Percentiles rank a stretch among this genome's conserved stretches.
Conservation (phyloP, 352 stramenopile genomes). For the Globisporangium megalacanthum region DNA sequence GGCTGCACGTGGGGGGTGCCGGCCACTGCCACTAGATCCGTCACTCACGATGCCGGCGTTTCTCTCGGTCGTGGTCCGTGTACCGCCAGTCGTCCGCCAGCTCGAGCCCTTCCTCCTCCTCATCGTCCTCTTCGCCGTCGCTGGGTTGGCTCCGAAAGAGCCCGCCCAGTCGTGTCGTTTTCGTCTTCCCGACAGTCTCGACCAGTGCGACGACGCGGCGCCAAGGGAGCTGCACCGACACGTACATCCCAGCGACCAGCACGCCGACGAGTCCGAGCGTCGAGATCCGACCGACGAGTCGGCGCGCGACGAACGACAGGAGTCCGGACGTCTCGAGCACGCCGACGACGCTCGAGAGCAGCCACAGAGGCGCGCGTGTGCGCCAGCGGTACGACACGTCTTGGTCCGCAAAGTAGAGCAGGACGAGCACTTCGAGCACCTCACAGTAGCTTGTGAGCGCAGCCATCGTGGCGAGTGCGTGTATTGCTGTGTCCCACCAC, state of each 20-base stretch:
- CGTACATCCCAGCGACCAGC: constrained; percentile 34
- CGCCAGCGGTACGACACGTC: constrained; percentile 36
- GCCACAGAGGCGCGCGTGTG: constrained; percentile 35
- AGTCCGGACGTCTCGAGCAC: constrained; percentile 19
- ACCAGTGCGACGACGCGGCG: constrained; percentile 14
- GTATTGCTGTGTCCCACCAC: not conserved
- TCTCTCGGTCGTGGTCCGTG: too few relatives aligned
- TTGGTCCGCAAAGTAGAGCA: constrained; percentile 50
- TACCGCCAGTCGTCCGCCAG: too few relatives aligned
- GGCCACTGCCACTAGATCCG: too few relatives aligned
- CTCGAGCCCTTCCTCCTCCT: too few relatives aligned
- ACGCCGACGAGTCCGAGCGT: constrained; percentile 23
- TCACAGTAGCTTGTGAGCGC: constrained; percentile 36
- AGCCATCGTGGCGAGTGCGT: constrained; percentile 3
- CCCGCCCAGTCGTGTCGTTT: too few relatives aligned
- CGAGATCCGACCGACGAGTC: constrained; percentile 21
- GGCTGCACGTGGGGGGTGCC: too few relatives aligned
- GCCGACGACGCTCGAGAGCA: constrained; percentile 21
- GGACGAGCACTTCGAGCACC: constrained; percentile 39
- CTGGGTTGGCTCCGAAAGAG: too few relatives aligned
- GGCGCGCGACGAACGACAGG: constrained; percentile 16
- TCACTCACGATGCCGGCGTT: too few relatives aligned
- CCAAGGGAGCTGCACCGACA: constrained; percentile 42
- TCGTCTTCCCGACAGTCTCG: too few relatives aligned
- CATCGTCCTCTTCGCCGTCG: too few relatives aligned